Conservation (phyloP, 352 stramenopile genomes). For the Phytopythium ostracodes region DNA sequence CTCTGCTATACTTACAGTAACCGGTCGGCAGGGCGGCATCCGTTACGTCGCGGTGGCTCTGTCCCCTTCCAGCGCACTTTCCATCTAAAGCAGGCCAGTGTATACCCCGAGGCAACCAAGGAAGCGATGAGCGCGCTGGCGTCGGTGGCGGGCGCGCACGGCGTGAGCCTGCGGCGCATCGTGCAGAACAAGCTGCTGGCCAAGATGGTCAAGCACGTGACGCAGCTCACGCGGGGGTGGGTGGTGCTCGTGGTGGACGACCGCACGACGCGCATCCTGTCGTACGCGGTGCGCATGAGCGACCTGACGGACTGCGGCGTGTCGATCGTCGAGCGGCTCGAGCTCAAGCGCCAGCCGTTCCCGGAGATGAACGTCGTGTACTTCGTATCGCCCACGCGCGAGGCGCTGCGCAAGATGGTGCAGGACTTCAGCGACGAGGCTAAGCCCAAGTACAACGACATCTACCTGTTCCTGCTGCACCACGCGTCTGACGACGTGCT, state of each 20-base stretch:
- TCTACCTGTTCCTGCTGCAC: slow-evolving; percentile 94
- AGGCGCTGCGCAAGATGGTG: slow-evolving; percentile 82
- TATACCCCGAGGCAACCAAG: too few species aligned
- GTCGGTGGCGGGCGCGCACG: slow-evolving; percentile 36
- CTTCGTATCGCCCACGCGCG: slow-evolving; percentile 85
- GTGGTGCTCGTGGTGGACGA: slow-evolving; percentile 96
- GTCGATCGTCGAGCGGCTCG: slow-evolving; percentile 94
- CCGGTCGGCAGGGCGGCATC: not conserved
- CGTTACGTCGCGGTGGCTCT: not conserved
- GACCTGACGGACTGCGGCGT: slow-evolving; percentile 97
- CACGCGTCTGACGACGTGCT: slow-evolving; percentile 77
- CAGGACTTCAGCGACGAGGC: slow-evolving; percentile 74
- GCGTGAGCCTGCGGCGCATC: slow-evolving; percentile 71
- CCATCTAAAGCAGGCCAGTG: too few species aligned
- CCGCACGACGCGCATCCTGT: slow-evolving; percentile 90
- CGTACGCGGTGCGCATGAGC: slow-evolving; percentile 96
- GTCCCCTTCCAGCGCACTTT: slow-evolving; percentile 2
- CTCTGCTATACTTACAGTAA: not conserved
- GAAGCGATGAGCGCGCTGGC: not conserved
- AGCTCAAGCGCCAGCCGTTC: slow-evolving; percentile 94
- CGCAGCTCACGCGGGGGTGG: slow-evolving; percentile 69
- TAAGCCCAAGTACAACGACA: slow-evolving; percentile 91
- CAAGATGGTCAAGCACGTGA: slow-evolving; percentile 85
- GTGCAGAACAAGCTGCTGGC: slow-evolving; percentile 76
- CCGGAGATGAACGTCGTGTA: slow-evolving; percentile 97